Evolutionary conservation across 441 rosid species (phyloP).

Genomic region (Adansonia rubrostipa): DNA sequence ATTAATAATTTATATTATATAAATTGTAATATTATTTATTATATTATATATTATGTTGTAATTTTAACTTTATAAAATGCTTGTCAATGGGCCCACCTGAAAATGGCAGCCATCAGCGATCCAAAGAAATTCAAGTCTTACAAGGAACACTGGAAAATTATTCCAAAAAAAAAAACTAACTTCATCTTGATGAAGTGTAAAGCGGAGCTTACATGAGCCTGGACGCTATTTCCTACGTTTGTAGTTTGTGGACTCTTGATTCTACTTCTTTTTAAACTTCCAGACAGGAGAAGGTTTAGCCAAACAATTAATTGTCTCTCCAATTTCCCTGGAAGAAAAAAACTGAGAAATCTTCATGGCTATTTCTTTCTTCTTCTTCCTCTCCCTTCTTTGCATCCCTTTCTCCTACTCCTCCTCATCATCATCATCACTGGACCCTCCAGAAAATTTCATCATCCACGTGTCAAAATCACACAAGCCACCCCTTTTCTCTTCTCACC

Average conservation of each 20-base stretch:
- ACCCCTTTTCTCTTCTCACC: slow-evolving; percentile 50
- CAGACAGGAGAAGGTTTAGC: neutral
- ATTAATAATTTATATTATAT: no score
- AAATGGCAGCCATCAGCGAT: neutral
- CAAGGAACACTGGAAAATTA: neutral
- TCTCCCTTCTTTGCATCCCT: slow-evolving; percentile 22
- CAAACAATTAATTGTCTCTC: neutral
- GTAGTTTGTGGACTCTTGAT: neutral
- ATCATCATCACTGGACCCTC: slow-evolving; percentile 26
- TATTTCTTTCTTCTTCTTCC: slow-evolving; percentile 35
- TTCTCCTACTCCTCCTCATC: slow-evolving; percentile 27
- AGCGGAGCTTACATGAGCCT: neutral
- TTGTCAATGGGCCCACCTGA: neutral
- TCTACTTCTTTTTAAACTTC: neutral
- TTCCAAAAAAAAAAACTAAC: neutral
- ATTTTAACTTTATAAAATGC: no score
- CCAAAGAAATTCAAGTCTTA: slow-evolving; percentile 6
- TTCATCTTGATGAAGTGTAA: neutral
- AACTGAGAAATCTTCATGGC: slow-evolving; percentile 43
- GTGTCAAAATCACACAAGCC: slow-evolving; percentile 67
- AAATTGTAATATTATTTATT: no score
- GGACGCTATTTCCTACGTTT: neutral
- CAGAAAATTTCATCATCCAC: slow-evolving; percentile 68
- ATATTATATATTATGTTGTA: no score
- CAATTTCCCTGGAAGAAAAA: slow-evolving; percentile 13